phyloP scores from a whole-genome alignment of 108 stramenopile species.

The Cyclostephanos tholiformis region DNA sequence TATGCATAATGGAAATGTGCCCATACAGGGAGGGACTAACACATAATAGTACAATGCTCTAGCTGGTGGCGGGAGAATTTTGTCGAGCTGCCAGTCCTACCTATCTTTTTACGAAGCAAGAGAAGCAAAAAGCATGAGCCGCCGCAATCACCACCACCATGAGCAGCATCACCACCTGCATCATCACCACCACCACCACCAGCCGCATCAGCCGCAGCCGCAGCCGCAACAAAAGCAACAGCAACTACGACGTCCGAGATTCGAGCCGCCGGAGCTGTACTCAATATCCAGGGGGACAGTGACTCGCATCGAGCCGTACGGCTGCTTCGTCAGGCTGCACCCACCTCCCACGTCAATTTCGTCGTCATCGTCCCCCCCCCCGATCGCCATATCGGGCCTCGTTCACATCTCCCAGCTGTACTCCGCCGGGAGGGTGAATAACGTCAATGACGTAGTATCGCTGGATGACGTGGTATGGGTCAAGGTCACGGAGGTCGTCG shows the following conservation, averaged over 20 bases:
- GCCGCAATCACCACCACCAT: too few species aligned
- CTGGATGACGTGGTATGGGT: constrained; percentile 29
- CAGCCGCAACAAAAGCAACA: background rate
- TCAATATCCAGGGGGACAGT: constrained; percentile 48
- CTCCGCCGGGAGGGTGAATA: constrained; percentile 8
- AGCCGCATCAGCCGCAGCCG: background rate
- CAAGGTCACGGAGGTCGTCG: constrained; percentile 42
- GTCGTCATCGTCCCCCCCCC: background rate
- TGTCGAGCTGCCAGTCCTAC: too few species aligned
- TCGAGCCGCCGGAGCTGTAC: constrained; percentile 27
- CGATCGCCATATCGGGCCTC: constrained; percentile 49
- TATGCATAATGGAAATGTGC: too few species aligned
- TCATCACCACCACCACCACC: background rate
- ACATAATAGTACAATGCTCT: too few species aligned
- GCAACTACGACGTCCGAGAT: constrained; percentile 14
- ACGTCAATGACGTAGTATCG: constrained; percentile 32
- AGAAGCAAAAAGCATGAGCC: too few species aligned
- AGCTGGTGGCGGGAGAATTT: too few species aligned
- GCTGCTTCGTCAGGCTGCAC: constrained; percentile 58
- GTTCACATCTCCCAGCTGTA: constrained; percentile 71
- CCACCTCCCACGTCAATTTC: background rate
- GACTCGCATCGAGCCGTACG: constrained; percentile 64
- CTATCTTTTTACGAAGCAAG: too few species aligned
- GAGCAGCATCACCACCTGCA: too few species aligned
- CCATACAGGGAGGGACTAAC: too few species aligned